Conservation (phyloP, 1,139 yeast species). For the Yamadazyma songkhlaensis region DNA sequence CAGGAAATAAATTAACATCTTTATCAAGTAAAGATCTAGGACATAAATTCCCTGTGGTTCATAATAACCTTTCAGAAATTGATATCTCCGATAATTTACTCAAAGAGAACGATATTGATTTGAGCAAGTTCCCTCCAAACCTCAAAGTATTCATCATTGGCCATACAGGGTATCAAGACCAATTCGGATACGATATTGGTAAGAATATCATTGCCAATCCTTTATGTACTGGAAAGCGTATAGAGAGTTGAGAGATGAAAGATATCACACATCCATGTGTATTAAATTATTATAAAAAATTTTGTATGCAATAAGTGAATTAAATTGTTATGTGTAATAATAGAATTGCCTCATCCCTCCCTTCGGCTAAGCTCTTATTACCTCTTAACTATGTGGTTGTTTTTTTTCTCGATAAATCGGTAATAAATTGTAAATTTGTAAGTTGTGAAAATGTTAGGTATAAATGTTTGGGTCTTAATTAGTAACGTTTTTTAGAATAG, state of each 20-base stretch:
- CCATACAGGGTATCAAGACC: constrained; percentile 19
- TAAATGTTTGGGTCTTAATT: too few relatives aligned
- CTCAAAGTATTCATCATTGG: constrained; percentile 18
- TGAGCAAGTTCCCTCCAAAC: constrained; percentile 12
- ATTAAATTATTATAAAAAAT: too few relatives aligned
- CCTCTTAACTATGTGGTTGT: too few relatives aligned
- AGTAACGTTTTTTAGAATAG: too few relatives aligned
- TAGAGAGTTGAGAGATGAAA: constrained; percentile 10
- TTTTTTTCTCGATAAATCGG: constrained; percentile 3
- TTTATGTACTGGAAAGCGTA: constrained; percentile 18
- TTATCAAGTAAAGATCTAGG: constrained; percentile 16
- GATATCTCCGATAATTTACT: constrained; percentile 21
- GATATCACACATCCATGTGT: too few relatives aligned
- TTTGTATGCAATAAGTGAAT: too few relatives aligned
- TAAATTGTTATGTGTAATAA: too few relatives aligned
- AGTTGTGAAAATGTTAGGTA: too few relatives aligned
- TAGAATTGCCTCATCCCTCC: too few relatives aligned
- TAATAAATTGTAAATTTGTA: constrained; percentile 2
- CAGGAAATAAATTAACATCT: constrained; percentile 16
- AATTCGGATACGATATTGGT: constrained; percentile 23
- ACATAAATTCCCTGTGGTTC: constrained; percentile 12
- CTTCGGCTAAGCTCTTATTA: neutral
- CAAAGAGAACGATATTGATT: constrained; percentile 5
- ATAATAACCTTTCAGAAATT: constrained; percentile 18
- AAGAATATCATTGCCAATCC: constrained; percentile 14